Percentiles rank a stretch among this genome's conserved stretches.
Conservation (phyloP, 768 basidiomycete genomes). For the Peribolospora kevripleyi region DNA sequence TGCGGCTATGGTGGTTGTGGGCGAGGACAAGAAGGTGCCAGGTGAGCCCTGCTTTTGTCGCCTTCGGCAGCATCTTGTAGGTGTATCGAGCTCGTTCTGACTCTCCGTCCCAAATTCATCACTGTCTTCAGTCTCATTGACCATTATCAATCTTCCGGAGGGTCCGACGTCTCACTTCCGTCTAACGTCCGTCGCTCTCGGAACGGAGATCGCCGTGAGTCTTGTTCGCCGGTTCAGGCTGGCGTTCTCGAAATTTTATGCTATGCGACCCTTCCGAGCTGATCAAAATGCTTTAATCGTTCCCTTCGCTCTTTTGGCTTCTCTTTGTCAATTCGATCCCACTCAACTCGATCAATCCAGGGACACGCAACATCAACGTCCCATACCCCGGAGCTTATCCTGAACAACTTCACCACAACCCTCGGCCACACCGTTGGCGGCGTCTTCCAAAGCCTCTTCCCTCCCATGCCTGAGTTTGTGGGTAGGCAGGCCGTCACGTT, state of each 20-base stretch:
- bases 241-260: too few relatives aligned
- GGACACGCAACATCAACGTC: constrained; percentile 80
- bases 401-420: constrained; percentile 81
- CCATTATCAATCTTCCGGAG: constrained; percentile 63
- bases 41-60: constrained; percentile 33
- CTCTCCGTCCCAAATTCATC: not conserved
- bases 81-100: constrained; percentile 1
- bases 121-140: constrained; percentile 51
- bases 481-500: constrained; percentile 90
- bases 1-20: constrained; percentile 70
- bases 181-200: constrained; percentile 61
- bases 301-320: too few relatives aligned
- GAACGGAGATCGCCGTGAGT: constrained; percentile 55
- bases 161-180: constrained; percentile 95
- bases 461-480: constrained; percentile 79
- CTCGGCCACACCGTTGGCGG: constrained; percentile 81
- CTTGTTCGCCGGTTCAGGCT: not conserved
- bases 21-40: constrained; percentile 81
- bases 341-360: constrained; percentile 22
- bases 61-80: not conserved
- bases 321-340: not conserved
- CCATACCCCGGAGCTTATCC: constrained; percentile 79
- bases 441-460: constrained; percentile 90
- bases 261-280: not conserved
- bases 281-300: not conserved